Conservation (phyloP, 148 eudicot species). For the Suaeda aralocaspica region DNA sequence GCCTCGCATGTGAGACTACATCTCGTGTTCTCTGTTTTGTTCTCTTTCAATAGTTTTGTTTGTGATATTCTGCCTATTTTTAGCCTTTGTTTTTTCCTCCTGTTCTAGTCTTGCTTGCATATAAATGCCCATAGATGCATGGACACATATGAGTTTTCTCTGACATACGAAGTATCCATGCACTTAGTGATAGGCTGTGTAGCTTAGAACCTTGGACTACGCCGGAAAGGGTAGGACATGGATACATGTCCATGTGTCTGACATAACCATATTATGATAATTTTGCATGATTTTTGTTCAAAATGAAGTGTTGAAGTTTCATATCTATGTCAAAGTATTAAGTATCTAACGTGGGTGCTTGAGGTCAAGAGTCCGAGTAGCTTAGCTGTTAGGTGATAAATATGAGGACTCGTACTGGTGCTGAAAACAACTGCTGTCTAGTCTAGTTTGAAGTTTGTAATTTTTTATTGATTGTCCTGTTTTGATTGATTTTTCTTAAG, state of each 20-base stretch:
- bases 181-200: not conserved
- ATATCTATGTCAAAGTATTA: no score
- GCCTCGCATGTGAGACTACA: conserved; percentile 70
- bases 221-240: no score
- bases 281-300: no score
- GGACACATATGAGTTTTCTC: not conserved
- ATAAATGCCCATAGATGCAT: not conserved
- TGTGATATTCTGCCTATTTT: not conserved
- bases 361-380: no score
- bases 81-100: not conserved
- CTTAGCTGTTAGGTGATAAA: no score
- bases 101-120: not conserved
- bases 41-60: conserved; percentile 1
- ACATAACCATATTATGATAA: no score
- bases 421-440: not conserved
- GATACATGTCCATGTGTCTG: no score
- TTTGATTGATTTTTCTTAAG: not conserved
- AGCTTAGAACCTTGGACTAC: not conserved
- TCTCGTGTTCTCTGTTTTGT: not conserved
- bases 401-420: no score
- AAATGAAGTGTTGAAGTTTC: no score
- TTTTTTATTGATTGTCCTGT: not conserved
- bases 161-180: not conserved
- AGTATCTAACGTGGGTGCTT: no score
- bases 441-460: not conserved